Percentiles rank a stretch among this genome's conserved stretches.
Conservation (phyloP, 495 filamentous ascomycete genomes). For the Hypoxylon fuscum region DNA sequence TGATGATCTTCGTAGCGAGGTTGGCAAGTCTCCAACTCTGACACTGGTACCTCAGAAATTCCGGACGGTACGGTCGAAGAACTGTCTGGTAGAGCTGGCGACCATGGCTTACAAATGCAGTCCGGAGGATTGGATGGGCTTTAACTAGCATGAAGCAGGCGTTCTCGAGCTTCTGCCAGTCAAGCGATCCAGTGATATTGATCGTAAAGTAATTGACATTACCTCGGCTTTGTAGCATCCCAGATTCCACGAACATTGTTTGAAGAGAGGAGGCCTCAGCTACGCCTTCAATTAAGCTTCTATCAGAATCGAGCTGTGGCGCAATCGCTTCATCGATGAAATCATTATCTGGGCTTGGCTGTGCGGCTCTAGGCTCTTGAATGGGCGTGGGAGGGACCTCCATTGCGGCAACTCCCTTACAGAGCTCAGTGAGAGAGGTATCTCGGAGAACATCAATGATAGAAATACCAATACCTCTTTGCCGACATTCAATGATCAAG, state of each 20-base stretch:
- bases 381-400: constrained; percentile 23
- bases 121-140: constrained; percentile 57
- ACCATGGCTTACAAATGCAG: constrained; percentile 53
- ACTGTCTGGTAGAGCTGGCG: constrained; percentile 57
- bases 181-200: constrained; percentile 51
- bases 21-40: constrained; percentile 52
- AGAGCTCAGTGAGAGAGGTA: constrained; percentile 51
- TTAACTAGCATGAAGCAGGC: constrained; percentile 50
- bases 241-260: constrained; percentile 56
- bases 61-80: constrained; percentile 48
- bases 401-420: constrained; percentile 40
- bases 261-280: constrained; percentile 55
- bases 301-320: constrained; percentile 48
- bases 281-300: constrained; percentile 49
- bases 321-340: constrained; percentile 42
- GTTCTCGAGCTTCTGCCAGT: constrained; percentile 54
- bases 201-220: constrained; percentile 57
- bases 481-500: constrained; percentile 51
- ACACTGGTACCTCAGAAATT: constrained; percentile 53
- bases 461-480: constrained; percentile 46
- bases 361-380: constrained; percentile 39
- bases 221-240: constrained; percentile 51
- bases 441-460: constrained; percentile 52
- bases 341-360: not conserved
- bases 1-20: constrained; percentile 50